A percentile compares a stretch with the other conserved stretches of the same genome.
These are phyloP conservation scores for Aegilops bicornis DNA, from an alignment of 176 grass and related monocot species.

Conservation along the genomic window DNA sequence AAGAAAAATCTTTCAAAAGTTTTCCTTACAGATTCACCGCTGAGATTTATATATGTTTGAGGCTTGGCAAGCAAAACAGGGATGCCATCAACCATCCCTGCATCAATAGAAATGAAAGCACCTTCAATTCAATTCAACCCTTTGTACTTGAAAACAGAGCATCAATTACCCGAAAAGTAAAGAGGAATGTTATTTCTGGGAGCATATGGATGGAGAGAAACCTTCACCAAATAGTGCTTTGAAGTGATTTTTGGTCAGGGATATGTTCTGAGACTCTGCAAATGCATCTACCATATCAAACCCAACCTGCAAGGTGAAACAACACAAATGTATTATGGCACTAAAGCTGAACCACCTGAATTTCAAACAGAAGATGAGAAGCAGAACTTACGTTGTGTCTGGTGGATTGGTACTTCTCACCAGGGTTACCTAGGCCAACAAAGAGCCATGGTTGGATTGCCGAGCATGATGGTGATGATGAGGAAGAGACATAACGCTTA, in stretches of 20 bases:
- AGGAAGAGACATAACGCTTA: neutral
- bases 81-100: constrained; percentile 69
- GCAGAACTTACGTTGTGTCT: constrained; percentile 59
- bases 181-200: neutral
- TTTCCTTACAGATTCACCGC: constrained; percentile 83
- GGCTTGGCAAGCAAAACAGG: constrained; percentile 85
- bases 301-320: constrained; percentile 55
- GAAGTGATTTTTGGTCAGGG: constrained; percentile 64
- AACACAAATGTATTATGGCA: neutral
- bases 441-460: constrained; percentile 63
- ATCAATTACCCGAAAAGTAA: neutral
- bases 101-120: constrained; percentile 31
- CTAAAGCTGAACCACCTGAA: neutral
- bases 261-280: constrained; percentile 61
- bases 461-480: constrained; percentile 9
- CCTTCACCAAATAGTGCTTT: constrained; percentile 93
- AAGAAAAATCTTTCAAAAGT: neutral
- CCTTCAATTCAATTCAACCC: neutral
- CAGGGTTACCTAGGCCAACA: constrained; percentile 82
- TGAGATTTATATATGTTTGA: constrained; percentile 97
- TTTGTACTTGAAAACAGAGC: neutral
- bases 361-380: constrained; percentile 9
- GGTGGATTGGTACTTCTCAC: constrained; percentile 79
- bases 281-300: constrained; percentile 95
- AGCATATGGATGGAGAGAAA: constrained; percentile 3